A percentile compares a stretch with the other conserved stretches of the same genome.
phyloP scores from a whole-genome alignment of 768 basidiomycete species.

The Mycena chlorophos region DNA sequence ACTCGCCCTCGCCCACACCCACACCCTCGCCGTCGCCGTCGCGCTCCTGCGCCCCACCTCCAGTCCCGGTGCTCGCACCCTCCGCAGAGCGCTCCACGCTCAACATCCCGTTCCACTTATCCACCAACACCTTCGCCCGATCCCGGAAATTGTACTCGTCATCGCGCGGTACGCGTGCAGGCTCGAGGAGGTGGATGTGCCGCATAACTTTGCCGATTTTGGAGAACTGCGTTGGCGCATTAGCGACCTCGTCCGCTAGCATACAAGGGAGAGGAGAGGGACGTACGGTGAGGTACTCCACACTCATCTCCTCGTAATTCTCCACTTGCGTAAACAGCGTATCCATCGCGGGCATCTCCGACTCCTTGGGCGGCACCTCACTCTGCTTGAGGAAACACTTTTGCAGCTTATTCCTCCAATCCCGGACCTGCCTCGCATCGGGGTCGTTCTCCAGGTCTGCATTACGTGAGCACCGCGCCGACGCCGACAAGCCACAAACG shows the following conservation, averaged over 20 bases:
- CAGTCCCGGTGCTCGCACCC: no score
- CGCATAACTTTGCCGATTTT: slow-evolving; percentile 90
- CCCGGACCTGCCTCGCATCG: slow-evolving; percentile 66
- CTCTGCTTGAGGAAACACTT: slow-evolving; percentile 75
- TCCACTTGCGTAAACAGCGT: slow-evolving; percentile 76
- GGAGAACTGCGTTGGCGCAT: slow-evolving; percentile 53
- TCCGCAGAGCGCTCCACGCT: no score
- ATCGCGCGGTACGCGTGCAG: slow-evolving; percentile 65
- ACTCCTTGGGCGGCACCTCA: slow-evolving; percentile 59
- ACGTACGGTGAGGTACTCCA: slow-evolving; percentile 62
- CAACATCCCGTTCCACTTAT: slow-evolving; percentile 64
- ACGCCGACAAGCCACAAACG: no score
- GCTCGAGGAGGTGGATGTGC: slow-evolving; percentile 64
- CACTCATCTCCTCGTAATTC: slow-evolving; percentile 71
- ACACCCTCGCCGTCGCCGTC: no score
- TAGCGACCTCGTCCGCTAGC: not conserved
- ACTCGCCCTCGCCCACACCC: no score
- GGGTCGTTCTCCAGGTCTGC: slow-evolving; percentile 64
- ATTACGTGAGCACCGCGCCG: no score
- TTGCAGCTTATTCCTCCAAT: slow-evolving; percentile 92
- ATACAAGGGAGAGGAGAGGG: slow-evolving; percentile 1
- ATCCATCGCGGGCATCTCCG: slow-evolving; percentile 81
- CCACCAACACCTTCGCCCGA: slow-evolving; percentile 67
- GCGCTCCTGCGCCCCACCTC: no score
- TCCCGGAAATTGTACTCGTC: slow-evolving; percentile 65